Evolutionary conservation across 2,329 filamentous ascomycete species (phyloP), one percentile per base, ranked within the genome.

Genomic region (Aspergillus cejpii): DNA sequence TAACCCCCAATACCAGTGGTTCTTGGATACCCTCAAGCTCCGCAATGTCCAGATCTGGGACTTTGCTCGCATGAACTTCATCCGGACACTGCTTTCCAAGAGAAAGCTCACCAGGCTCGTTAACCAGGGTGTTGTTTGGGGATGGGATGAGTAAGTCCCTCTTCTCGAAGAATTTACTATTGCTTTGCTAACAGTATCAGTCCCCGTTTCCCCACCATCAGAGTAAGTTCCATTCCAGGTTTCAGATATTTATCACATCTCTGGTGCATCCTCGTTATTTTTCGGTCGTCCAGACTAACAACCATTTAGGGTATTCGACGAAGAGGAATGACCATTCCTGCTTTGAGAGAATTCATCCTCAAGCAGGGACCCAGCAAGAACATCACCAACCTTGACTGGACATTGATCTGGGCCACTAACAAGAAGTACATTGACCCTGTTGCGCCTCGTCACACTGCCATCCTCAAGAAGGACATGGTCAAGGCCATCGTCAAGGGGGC

Each of bases 351-450:
- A 50, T 74, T 74, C 53, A 73, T 74, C 50, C 59, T 74, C 27
- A 73, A 70, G 55, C 72, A 74, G 57, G 72, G 72, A 3, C 72
- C 72, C 12, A 72, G 68, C 41, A 69, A 70, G 50, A 73, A 73
- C 50, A 67, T 74, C 19, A 67, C 70, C 42, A 71, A 73, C 53
- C 69, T 74, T 49, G 72, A 74, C 52, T 74, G 72, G 72, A 69
- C 68, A 41, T 59, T 69, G 11, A 69, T 74, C 54, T 74, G 72
- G 72, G 69, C 70, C 21, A 67, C 68, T 39, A 91, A 91, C 75
- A 90, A 87, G 73, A 87, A 87, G 69, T 80, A 85, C 59, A 87
- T 91, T 50, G 86, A 91, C 64, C 85, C 85, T 1, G 71, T 87
- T 37, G 82, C 84, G 3, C 83, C 84, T 1, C 79, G 85, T 40